These are phyloP conservation scores for Plasmodium blacklocki DNA, from an alignment of 169 alveolate genomes.

Conservation along the genomic window DNA sequence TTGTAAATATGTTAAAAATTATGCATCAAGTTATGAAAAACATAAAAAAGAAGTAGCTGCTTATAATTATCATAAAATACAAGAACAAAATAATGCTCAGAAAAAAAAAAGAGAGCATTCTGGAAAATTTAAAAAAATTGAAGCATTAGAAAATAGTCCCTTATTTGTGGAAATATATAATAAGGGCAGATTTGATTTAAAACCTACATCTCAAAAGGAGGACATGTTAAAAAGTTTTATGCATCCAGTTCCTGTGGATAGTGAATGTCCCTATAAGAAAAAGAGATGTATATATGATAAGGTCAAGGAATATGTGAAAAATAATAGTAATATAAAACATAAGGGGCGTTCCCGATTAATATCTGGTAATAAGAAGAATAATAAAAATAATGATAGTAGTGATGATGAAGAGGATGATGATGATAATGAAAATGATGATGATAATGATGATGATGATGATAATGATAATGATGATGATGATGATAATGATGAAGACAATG, in stretches of 20 bases:
- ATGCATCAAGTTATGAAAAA: slow-evolving; percentile 62
- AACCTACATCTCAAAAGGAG: slow-evolving; percentile 72
- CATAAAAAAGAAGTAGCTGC: slow-evolving; percentile 73
- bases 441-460: slow-evolving; percentile 20
- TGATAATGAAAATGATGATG: slow-evolving; percentile 5
- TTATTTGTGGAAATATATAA: slow-evolving; percentile 67
- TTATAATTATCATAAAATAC: slow-evolving; percentile 41
- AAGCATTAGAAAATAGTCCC: slow-evolving; percentile 66
- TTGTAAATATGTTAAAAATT: slow-evolving; percentile 83
- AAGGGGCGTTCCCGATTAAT: too few relatives aligned
- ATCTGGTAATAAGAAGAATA: slow-evolving; percentile 44
- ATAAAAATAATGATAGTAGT: slow-evolving; percentile 25
- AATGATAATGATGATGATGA: slow-evolving; percentile 45
- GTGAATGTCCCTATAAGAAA: slow-evolving; percentile 77
- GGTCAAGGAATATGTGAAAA: slow-evolving; percentile 57
- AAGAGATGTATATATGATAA: slow-evolving; percentile 76
- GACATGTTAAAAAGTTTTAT: slow-evolving; percentile 63
- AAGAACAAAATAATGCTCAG: slow-evolving; percentile 60
- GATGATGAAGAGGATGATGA: background rate
- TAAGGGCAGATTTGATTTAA: slow-evolving; percentile 67
- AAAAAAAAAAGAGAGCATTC: slow-evolving; percentile 62
- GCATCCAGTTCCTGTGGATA: slow-evolving; percentile 66
- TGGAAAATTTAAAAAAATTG: slow-evolving; percentile 72
- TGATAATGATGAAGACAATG: slow-evolving; percentile 17
- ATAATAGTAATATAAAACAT: slow-evolving; percentile 31